phyloP scores from a whole-genome alignment of 2,329 filamentous ascomycete species.

The Pseudocercospora vitis region DNA sequence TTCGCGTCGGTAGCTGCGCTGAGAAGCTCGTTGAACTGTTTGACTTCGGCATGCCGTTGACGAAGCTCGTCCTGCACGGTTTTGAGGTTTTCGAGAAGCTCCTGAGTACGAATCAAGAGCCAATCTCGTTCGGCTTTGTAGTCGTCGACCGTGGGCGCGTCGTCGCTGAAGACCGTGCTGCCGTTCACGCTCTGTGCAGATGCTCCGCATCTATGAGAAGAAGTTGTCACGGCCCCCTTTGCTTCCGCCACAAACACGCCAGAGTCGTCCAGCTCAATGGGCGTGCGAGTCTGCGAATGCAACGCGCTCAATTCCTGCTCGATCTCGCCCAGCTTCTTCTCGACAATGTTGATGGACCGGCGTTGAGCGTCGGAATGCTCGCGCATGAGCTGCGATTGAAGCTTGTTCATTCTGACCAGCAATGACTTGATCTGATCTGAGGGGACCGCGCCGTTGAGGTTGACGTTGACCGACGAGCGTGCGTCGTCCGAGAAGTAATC shows the following conservation, averaged over 20 bases:
- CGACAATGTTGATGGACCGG: slow-evolving; percentile 30
- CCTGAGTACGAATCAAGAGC: slow-evolving; percentile 34
- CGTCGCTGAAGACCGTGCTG: slow-evolving; percentile 17
- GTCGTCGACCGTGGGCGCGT: slow-evolving; percentile 20
- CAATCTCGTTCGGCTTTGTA: slow-evolving; percentile 30
- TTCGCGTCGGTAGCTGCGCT: slow-evolving; percentile 34
- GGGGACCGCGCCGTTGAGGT: slow-evolving; percentile 24
- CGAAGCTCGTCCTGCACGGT: slow-evolving; percentile 36
- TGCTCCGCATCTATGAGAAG: slow-evolving; percentile 18
- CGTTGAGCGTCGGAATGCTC: slow-evolving; percentile 26
- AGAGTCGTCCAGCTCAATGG: slow-evolving; percentile 34
- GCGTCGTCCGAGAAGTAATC: slow-evolving; percentile 45
- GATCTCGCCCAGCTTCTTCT: slow-evolving; percentile 35
- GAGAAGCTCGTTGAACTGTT: slow-evolving; percentile 35
- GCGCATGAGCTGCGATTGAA: slow-evolving; percentile 40
- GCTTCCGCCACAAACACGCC: slow-evolving; percentile 35
- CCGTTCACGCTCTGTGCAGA: slow-evolving; percentile 17
- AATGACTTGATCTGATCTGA: slow-evolving; percentile 36
- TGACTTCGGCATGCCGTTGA: slow-evolving; percentile 37
- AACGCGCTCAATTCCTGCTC: slow-evolving; percentile 35
- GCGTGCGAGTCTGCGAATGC: slow-evolving; percentile 29
- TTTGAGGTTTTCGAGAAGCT: slow-evolving; percentile 34
- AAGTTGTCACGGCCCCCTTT: slow-evolving; percentile 11
- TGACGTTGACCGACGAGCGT: slow-evolving; percentile 29
- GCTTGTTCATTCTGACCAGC: slow-evolving; percentile 40